These are phyloP conservation scores for Populus davidiana DNA, from an alignment of 345 rosid species.

Conservation along the genomic window DNA sequence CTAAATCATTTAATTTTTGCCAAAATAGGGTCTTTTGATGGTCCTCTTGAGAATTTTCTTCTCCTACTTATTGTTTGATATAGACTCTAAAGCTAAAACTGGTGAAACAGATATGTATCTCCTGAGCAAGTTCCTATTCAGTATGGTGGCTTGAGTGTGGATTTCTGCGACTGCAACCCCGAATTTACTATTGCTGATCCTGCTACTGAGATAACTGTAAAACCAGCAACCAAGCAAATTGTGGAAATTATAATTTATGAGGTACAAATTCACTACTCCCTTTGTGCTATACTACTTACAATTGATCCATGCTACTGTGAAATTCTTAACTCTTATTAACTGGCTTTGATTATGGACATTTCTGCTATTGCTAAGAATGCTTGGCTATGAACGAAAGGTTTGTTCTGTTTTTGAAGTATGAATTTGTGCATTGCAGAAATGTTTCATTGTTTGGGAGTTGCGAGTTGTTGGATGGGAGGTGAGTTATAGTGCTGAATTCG, in stretches of 20 bases:
- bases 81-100: background rate
- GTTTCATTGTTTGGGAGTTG: slow-evolving; percentile 78
- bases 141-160: slow-evolving; percentile 83
- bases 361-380: background rate
- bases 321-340: background rate
- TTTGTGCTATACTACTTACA: background rate
- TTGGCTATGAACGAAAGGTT: background rate
- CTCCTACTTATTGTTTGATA: background rate
- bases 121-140: slow-evolving; percentile 88
- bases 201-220: slow-evolving; percentile 60
- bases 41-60: background rate
- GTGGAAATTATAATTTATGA: slow-evolving; percentile 84
- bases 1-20: background rate
- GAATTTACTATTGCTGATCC: slow-evolving; percentile 69
- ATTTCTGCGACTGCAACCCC: slow-evolving; percentile 75
- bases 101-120: slow-evolving; percentile 54
- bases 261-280: slow-evolving; percentile 32
- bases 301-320: background rate
- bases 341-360: background rate
- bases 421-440: slow-evolving; percentile 48
- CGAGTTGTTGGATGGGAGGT: slow-evolving; percentile 95
- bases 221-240: slow-evolving; percentile 77
- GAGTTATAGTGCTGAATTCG: slow-evolving; percentile 76
- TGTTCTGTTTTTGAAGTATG: background rate
- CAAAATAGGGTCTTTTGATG: background rate